Base-by-base conservation (phyloP, 495 filamentous ascomycete genomes). In the Podospora pseudoanserina region DNA sequence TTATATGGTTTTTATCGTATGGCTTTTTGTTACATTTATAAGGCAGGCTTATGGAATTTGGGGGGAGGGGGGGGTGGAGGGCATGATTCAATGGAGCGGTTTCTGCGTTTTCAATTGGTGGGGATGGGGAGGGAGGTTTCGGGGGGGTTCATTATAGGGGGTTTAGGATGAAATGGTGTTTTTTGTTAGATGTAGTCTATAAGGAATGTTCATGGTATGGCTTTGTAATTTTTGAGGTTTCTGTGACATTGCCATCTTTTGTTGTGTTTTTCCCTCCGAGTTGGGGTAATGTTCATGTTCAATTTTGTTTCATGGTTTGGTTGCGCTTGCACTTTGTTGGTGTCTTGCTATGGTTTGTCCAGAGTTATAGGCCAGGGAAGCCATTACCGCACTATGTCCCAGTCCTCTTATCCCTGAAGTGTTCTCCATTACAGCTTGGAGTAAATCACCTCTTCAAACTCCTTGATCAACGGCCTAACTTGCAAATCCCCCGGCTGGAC, bases 401-500 rank as follows among this genome's bases (percentile, higher is more conserved):
- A 39, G 6, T 6, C 20, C 20, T 23, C 34, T 6, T 39, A 6
- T 39, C 11, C 11, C 34, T 39, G 6, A 39, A 39, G 6, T 39
- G 5, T 49, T 49, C 9, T 1, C 39, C 39, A 5, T 58, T 27
- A 66, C 18, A 67, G 26, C 69, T 70, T 68, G 15, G 71, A 63
- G 68, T 76, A 79, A 9, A 80, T 63, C 7, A 68, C 66, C 4
- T 73, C 71, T 68, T 79, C 75, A 55, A 79, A 79, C 16, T 70
- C 72, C 70, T 72, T 69, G 7, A 79, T 75, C 57, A 75, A 61
- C 18, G 54, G 59, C 62, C 63, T 59, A 58, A 75, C 73, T 39
- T 65, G n/a, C 28, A 69, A 63, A 49, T 79, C 79, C 1, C 49
- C 70, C 27, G 70, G 69, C 15, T 69, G 69, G 39, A 72, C 2